Evolutionary conservation across 305 asterid genomes (phyloP), one percentile per base, ranked within the genome.

Genomic region (Rubia occidens): DNA sequence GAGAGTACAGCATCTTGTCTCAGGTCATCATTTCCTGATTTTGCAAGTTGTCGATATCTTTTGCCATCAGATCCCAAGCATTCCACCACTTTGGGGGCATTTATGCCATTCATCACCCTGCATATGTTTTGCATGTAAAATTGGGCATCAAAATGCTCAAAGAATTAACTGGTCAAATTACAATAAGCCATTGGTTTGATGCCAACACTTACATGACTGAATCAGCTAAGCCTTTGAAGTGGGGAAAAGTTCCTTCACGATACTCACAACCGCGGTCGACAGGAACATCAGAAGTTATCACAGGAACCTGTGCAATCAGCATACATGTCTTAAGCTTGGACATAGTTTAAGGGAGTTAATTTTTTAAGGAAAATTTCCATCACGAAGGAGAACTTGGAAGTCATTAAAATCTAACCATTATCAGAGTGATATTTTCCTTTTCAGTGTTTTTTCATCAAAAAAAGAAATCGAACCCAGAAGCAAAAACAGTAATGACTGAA

Each of bases 1-100:
- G 54, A 40, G 35, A 37, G 42, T 93, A 90, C 99, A 82, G 99
- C 99, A 83, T 94, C 97, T 83, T 94, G 99, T 82, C 99, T 84
- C 78, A 94, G 85, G 82, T 94, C 99, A 84, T 94, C 99, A 78
- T 94, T 94, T 78, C 99, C 99, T 74, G 99, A 94, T 88, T 94
- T 94, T 43, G 97, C 99, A 66, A 94, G 96, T 81, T 94, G 99
- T 40, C 99, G 85, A 80, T 94, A 94, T 73, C 71, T 82, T 71
- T 79, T 82, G 71, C 99, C 99, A 72, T 94, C 96, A 63, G 96
- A 94, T 68, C 97, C 97, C 32, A 89, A 71, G 88, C 97, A 94
- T 82, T 90, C 97, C 77, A 94, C 97, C 82, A 88, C 95, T 82
- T 94, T 94, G 54, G 99, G 99, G 43, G 97, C 96, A 87, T 94